A percentile compares a stretch with the other conserved stretches of the same genome.
phyloP scores from a whole-genome alignment of 192 early-diverging fungal species.

The Backusella tuberculispora region DNA sequence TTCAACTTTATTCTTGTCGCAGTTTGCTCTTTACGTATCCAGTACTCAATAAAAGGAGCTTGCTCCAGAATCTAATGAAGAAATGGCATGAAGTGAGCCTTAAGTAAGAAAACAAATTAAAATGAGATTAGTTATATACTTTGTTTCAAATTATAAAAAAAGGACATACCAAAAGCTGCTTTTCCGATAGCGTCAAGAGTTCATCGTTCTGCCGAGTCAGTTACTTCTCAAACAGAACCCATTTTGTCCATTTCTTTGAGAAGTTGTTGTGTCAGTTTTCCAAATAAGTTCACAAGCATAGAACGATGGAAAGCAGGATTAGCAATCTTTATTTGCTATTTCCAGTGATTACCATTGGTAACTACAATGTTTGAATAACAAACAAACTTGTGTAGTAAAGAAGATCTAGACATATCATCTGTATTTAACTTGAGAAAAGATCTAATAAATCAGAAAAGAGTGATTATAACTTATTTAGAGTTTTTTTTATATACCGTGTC shows the following conservation, averaged over 20 bases:
- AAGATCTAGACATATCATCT: not conserved
- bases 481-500: not conserved
- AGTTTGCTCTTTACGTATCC: too few relatives aligned
- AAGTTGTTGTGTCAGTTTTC: constrained; percentile 19
- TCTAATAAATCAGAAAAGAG: not conserved
- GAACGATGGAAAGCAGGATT: constrained; percentile 39
- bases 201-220: not conserved
- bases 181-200: constrained; percentile 34
- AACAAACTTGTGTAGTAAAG: not conserved
- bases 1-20: too few relatives aligned
- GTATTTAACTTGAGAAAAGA: not conserved
- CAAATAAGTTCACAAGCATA: constrained; percentile 31
- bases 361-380: not conserved
- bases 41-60: too few relatives aligned
- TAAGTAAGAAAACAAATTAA: too few relatives aligned
- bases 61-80: too few relatives aligned
- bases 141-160: not conserved
- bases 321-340: constrained; percentile 18
- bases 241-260: constrained; percentile 2
- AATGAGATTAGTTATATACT: too few relatives aligned
- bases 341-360: not conserved
- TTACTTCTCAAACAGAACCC: not conserved
- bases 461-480: not conserved
- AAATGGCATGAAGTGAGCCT: too few relatives aligned
- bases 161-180: constrained; percentile 34